A percentile compares a stretch with the other conserved stretches of the same genome.
These are phyloP conservation scores for Papilionanthe hybrid DNA, from an alignment of 116 monocot species.

Conservation along the genomic window DNA sequence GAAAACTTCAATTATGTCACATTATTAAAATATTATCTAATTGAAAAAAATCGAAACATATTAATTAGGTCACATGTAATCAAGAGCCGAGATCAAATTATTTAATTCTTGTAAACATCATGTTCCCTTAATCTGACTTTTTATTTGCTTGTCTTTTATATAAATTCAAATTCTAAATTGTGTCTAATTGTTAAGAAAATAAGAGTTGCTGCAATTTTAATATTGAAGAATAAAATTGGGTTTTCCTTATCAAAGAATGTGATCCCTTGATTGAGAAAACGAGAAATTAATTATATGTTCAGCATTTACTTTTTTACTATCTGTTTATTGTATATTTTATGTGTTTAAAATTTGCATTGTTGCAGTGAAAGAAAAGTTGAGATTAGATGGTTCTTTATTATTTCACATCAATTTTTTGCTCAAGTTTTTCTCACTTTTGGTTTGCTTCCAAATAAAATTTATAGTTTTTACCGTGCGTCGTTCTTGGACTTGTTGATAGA, in stretches of 20 bases:
- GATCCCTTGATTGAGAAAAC: neutral
- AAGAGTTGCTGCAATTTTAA: no score
- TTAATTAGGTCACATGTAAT: no score
- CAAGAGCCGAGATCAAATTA: no score
- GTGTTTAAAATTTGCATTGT: neutral
- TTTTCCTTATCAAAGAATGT: neutral
- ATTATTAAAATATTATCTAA: no score
- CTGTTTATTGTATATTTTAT: neutral
- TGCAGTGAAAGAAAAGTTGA: neutral
- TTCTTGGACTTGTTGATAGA: neutral
- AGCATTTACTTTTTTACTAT: neutral
- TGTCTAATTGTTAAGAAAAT: no score
- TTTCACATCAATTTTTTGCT: neutral
- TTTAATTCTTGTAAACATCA: no score
- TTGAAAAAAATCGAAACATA: no score
- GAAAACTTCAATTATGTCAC: no score
- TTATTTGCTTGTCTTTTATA: no score
- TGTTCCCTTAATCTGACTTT: no score
- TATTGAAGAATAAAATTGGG: neutral
- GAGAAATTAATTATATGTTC: neutral
- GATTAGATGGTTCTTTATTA: neutral
- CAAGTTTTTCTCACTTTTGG: neutral
- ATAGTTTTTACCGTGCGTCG: neutral
- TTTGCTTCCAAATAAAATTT: neutral
- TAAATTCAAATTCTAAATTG: no score